Evolutionary conservation across 2,329 filamentous ascomycete genomes (phyloP).

Genomic region (Colletotrichum phormii): DNA sequence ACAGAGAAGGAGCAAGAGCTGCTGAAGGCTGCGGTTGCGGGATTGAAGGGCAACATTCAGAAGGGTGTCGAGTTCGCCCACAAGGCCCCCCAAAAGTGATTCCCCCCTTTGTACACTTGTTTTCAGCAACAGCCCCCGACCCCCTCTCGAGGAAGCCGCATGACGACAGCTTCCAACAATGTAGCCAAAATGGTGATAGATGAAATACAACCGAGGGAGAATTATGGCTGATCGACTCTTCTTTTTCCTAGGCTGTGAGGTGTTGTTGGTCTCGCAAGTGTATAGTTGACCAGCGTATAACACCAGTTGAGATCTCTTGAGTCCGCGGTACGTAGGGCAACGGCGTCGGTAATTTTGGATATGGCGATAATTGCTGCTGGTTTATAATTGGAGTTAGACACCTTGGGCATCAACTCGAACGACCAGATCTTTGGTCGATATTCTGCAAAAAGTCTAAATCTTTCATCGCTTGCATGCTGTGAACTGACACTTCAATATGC

Average conservation of each 20-base stretch:
- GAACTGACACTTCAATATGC: too few species aligned
- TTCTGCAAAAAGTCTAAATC: neutral
- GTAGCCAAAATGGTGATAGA: slow-evolving; percentile 40
- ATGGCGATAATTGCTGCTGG: slow-evolving; percentile 11
- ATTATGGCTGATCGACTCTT: slow-evolving; percentile 45
- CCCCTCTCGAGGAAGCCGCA: slow-evolving; percentile 18
- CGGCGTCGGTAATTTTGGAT: slow-evolving; percentile 24
- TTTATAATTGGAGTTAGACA: slow-evolving; percentile 27
- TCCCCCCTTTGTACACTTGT: slow-evolving; percentile 45
- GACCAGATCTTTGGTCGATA: neutral
- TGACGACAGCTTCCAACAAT: slow-evolving; percentile 31
- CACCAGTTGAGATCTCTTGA: slow-evolving; percentile 14
- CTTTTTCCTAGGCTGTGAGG: slow-evolving; percentile 45
- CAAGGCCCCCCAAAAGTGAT: slow-evolving; percentile 91
- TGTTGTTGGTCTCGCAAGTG: slow-evolving; percentile 23
- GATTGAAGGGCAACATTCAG: slow-evolving; percentile 90
- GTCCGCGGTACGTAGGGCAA: slow-evolving; percentile 6
- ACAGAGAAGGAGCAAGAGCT: slow-evolving; percentile 92
- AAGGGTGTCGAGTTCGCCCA: slow-evolving; percentile 93
- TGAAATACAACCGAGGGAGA: slow-evolving; percentile 37
- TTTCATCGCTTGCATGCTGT: neutral
- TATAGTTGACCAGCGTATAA: slow-evolving; percentile 13
- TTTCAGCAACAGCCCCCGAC: slow-evolving; percentile 15
- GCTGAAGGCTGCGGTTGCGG: slow-evolving; percentile 79
- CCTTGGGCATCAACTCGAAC: slow-evolving; percentile 10